Base-by-base conservation (phyloP, 345 rosid species). In the Conringia planisiliqua region DNA sequence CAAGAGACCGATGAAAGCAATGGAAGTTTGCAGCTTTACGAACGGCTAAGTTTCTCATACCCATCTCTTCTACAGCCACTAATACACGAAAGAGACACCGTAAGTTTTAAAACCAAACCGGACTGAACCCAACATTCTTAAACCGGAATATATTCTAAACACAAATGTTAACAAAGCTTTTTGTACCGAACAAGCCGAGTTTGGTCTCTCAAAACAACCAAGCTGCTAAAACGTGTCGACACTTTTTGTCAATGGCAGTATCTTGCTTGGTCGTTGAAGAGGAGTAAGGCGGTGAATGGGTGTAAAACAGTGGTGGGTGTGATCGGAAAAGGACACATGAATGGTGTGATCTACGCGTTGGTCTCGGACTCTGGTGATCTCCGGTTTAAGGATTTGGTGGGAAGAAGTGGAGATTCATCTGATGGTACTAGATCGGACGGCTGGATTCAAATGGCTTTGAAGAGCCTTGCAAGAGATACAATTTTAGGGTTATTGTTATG, bases 321-420 rank as follows among this genome's bases (percentile, higher is more conserved):
- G 71, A 87, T 86, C 0, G 98, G 98, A 33, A 90, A 82, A 68
- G 93, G 97, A 39, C 98, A 91, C 71, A 84, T 91, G 92, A 94
- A 88, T 6, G 95, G 97, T 7, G 91, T 94, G 57, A 82, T 91
- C 52, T 89, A 89, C 38, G 86, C 98, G 4, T 70, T 94, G 27
- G 76, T 88, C 5, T 89, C 97, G 0, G 95, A 94, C 58, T 84
- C 67, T 35, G 95, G 97, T 8, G 78, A 90, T 74, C 79, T 91
- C 76, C 76, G 96, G 80, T 91, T 86, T 68, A 74, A 86, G 5
- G 97, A 87, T 80, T 81, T 94, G 47, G 85, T 84, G 0, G 98
- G 98, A 27, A 80, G 82, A 78, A n/a, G n/a, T n/a, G 77, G 78
- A 55, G 22, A 80, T 13, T 79, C 82, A 46, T 68, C 59, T 46